These are phyloP conservation scores for Brassica napus DNA, from an alignment of 345 rosid genomes.

Conservation along the genomic window Da-Ae NC_063434.1:29919501-29920000, in stretches of 20 bases:
- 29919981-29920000: constrained; percentile 83
- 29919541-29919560: neutral
- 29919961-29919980: constrained; percentile 73
- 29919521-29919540: neutral
- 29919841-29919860: constrained; percentile 88
- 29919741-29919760: neutral
- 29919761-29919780: neutral
- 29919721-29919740: neutral
- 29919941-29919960: neutral
- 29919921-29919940: neutral
- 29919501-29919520: constrained; percentile 76
- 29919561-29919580: neutral
- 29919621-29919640: neutral
- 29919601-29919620: neutral
- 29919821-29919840: constrained; percentile 68
- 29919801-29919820: constrained; percentile 77
- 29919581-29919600: neutral
- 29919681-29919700: constrained; percentile 73
- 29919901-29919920: neutral
- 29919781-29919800: constrained; percentile 53
- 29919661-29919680: constrained; percentile 81
- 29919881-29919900: neutral
- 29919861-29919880: constrained; percentile 60
- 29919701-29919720: constrained; percentile 77
- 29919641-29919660: constrained; percentile 83